Conservation (phyloP, 306 rosid species). For the Cucurbita argyrosperma region DNA sequence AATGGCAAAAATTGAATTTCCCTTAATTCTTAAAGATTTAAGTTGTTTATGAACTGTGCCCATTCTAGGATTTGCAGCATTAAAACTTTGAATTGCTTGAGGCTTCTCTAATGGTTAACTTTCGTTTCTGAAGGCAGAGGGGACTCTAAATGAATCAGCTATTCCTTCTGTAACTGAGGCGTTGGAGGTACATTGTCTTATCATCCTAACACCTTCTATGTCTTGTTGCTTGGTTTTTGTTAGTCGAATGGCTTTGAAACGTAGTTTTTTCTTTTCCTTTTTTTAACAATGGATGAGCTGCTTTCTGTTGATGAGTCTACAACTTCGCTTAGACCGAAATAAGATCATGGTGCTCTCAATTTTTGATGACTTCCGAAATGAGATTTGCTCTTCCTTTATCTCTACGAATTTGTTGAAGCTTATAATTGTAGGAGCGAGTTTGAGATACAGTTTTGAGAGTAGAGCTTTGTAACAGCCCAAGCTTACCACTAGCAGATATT, state of each 20-base stretch:
- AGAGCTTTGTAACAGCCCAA: neutral
- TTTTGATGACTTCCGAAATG: neutral
- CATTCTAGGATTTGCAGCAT: neutral
- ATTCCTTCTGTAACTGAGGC: conserved; percentile 46
- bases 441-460: neutral
- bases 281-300: neutral
- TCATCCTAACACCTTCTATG: neutral
- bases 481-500: too few species aligned
- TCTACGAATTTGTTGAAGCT: neutral
- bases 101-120: neutral
- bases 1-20: neutral
- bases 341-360: neutral
- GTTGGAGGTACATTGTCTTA: conserved; percentile 35
- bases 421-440: neutral
- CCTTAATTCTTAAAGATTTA: neutral
- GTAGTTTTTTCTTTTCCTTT: too few species aligned
- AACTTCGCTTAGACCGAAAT: neutral
- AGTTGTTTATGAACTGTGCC: neutral
- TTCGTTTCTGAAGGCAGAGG: conserved; percentile 62
- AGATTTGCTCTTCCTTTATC: neutral
- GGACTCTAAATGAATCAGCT: conserved; percentile 49
- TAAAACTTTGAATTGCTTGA: neutral
- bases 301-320: neutral
- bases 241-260: neutral
- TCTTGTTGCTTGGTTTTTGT: neutral